A percentile compares a stretch with the other conserved stretches of the same genome.
Evolutionary conservation across 306 rosid genomes (phyloP).

Genomic region (Carpinus viminea): DNA sequence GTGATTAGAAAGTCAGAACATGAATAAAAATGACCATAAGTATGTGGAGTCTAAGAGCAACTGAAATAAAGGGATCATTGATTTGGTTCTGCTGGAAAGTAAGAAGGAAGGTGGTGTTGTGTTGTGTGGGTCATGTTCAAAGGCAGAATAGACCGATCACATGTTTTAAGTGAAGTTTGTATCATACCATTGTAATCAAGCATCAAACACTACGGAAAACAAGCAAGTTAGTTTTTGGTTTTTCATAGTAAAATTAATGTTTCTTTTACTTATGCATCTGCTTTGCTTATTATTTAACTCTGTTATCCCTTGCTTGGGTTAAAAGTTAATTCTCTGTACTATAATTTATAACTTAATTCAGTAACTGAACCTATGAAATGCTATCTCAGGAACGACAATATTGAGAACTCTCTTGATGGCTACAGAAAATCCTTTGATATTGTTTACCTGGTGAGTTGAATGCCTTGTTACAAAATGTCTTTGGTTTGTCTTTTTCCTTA

Average conservation of each 20-base stretch:
- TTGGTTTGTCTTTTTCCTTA: neutral
- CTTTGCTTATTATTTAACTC: neutral
- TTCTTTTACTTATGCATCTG: neutral
- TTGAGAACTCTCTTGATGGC: slow-evolving; percentile 68
- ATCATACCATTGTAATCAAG: neutral
- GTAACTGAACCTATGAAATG: slow-evolving; percentile 24
- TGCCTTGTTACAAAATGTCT: slow-evolving; percentile 3
- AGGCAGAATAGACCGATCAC: neutral
- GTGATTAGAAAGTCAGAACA: neutral
- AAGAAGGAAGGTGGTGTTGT: neutral
- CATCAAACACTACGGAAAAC: neutral
- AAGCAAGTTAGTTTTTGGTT: neutral
- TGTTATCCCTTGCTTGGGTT: neutral
- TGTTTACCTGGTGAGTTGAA: slow-evolving; percentile 73
- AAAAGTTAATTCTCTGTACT: neutral
- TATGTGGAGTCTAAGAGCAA: neutral
- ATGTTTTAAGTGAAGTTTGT: neutral
- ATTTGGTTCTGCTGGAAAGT: slow-evolving; percentile 1
- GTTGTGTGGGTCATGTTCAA: neutral
- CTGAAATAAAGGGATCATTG: neutral
- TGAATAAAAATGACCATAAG: neutral
- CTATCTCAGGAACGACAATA: slow-evolving; percentile 71
- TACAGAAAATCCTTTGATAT: slow-evolving; percentile 73
- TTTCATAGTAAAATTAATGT: neutral
- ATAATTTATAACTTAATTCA: neutral